Base-by-base conservation (phyloP, 2,329 filamentous ascomycete species). In the Cladosporium halotolerans region DNA sequence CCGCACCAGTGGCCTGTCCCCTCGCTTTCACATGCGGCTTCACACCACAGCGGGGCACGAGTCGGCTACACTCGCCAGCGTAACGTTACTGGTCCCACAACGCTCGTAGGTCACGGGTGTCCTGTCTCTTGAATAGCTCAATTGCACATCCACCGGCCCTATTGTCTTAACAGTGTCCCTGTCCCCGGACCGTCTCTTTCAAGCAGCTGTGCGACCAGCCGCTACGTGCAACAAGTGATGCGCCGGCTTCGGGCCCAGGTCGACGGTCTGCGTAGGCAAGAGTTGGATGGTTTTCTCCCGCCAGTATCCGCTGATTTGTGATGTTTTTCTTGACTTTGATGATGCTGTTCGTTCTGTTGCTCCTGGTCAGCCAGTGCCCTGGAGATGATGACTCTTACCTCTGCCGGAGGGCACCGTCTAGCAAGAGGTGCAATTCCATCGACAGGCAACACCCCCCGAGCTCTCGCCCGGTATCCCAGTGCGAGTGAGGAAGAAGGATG, bases 21-120 rank as follows among this genome's bases (percentile, higher is more conserved):
- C 40, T 43, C 40, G 40, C 40, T 43, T 43, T 33, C 44, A n/a
- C 44, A 19, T n/a, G 44, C 13, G 18, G 44, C 44, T 46, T 46
- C 23, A 46, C 10, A 33, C 16, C 32, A 7, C 44, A n/a, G 16
- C 44, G 9, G 32, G 44, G 44, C 28, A 14, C 28, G 18, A 46
- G 44, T 36, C 31, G 32, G 32, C 43, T 28, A 33, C 28, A 0
- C 13, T 46, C 28, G 28, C 16, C 31, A 46, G 44, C 23, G 16
- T 11, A 16, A 28, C 43, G 43, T 31, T 45, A n/a, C 44, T 46
- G 44, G 10, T 16, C 44, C 23, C n/a, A 33, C 9, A 46, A 11
- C 44, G 44, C 31, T 46, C 18, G 32, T 33, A 46, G 23, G 23
- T 28, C 23, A 28, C 5, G 23, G 23, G 23, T 28, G 23, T 28